These are phyloP conservation scores for Paecilomyces sp. DNA, from an alignment of 2,329 filamentous ascomycete species.

Conservation along the genomic window DNA sequence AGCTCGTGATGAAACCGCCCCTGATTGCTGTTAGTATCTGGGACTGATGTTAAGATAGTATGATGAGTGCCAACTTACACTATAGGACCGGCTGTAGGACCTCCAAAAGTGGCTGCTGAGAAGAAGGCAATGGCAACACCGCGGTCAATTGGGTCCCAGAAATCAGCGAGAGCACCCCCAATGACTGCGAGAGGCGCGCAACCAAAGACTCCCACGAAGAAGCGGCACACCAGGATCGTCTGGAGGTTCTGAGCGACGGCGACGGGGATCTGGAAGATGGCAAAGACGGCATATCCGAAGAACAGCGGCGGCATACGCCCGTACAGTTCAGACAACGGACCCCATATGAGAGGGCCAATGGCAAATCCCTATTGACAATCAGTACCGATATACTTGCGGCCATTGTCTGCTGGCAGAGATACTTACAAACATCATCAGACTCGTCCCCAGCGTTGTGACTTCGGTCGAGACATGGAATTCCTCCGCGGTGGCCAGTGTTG, in stretches of 20 bases:
- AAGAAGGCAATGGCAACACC: constrained; percentile 43
- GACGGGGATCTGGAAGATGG: constrained; percentile 50
- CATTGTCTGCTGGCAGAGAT: neutral
- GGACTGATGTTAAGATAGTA: neutral
- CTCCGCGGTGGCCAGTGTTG: constrained; percentile 31
- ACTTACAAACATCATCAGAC: constrained; percentile 38
- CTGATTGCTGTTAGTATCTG: constrained; percentile 4
- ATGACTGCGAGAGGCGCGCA: constrained; percentile 45
- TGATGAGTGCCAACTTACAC: constrained; percentile 15
- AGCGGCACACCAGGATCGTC: constrained; percentile 49
- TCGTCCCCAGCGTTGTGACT: constrained; percentile 44
- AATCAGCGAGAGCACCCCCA: constrained; percentile 43
- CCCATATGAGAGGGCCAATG: constrained; percentile 34
- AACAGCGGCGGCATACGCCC: constrained; percentile 45
- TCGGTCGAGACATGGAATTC: constrained; percentile 41
- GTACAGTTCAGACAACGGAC: constrained; percentile 42
- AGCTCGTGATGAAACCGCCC: constrained; percentile 45
- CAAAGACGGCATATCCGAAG: constrained; percentile 41
- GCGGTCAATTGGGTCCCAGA: constrained; percentile 43
- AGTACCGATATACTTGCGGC: neutral
- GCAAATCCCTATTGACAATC: constrained; percentile 24
- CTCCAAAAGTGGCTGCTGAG: constrained; percentile 40
- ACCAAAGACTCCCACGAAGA: constrained; percentile 48
- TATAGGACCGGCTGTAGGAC: constrained; percentile 44
- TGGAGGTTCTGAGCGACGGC: constrained; percentile 47